phyloP scores from a whole-genome alignment of 2,329 filamentous ascomycete genomes.

The Arthrinium puccinioides region DNA sequence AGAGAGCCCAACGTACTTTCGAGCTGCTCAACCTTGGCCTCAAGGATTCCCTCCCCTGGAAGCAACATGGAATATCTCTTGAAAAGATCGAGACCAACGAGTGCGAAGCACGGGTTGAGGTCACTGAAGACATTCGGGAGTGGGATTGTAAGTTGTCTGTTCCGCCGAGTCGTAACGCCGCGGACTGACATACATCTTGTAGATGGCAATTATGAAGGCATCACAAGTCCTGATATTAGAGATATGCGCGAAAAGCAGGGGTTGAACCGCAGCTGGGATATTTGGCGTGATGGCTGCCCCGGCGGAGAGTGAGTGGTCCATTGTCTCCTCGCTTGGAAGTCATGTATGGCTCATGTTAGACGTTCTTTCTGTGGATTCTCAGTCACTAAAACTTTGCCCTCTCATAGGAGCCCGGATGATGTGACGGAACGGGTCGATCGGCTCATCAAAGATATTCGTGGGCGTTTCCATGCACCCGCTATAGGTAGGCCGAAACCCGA shows the following conservation, averaged over 20 bases:
- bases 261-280: slow-evolving; percentile 61
- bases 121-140: slow-evolving; percentile 68
- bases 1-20: slow-evolving; percentile 80
- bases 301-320: slow-evolving; percentile 64
- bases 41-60: slow-evolving; percentile 65
- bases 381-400: neutral
- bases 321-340: neutral
- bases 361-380: neutral
- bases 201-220: slow-evolving; percentile 75
- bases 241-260: slow-evolving; percentile 50
- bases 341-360: no score
- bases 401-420: slow-evolving; percentile 57
- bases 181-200: neutral
- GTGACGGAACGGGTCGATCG: slow-evolving; percentile 66
- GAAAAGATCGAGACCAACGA: slow-evolving; percentile 28
- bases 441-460: slow-evolving; percentile 68
- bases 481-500: slow-evolving; percentile 46
- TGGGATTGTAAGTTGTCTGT: slow-evolving; percentile 54
- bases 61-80: slow-evolving; percentile 32
- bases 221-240: slow-evolving; percentile 65
- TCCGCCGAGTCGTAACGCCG: neutral
- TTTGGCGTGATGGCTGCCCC: slow-evolving; percentile 83
- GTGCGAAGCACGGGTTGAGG: slow-evolving; percentile 54
- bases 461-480: slow-evolving; percentile 53
- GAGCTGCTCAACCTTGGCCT: slow-evolving; percentile 75